Evolutionary conservation across 371 early-diverging fungal genomes (phyloP), one percentile per base, ranked within the genome.

Genomic region (Homolaphlyctis polyrhiza): DNA sequence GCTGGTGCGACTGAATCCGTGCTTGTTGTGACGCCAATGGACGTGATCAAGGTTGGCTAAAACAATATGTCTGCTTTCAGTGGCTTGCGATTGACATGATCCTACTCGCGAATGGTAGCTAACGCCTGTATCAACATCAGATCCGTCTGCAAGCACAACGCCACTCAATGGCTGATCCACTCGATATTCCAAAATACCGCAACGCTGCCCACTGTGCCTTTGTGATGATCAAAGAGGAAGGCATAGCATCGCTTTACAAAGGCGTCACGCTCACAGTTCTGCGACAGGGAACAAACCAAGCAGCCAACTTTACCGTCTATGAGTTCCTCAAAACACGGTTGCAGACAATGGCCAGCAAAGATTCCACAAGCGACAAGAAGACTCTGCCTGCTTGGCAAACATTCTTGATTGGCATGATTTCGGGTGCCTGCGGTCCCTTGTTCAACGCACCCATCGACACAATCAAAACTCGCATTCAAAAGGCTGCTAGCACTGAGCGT

Each of bases 381-480:
- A 91, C 91, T 58, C 85, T 97, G 58, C 97, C 97, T 30, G 86
- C 91, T 59, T 97, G 92, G 74, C 97, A 97, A 78, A 89, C 89
- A 61, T 78, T 95, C 43, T 58, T 93, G 34, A 85, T 93, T 64
- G 98, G 98, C 72, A 91, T 93, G 69, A 81, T 97, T 39, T 93
- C 93, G 63, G 98, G 98, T 65, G 98, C 97, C 8, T 78, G 72
- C 60, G 77, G 97, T 28, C 98, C 98, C 4, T 78, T 96, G 18
- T 92, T 91, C 62, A 97, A 97, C 75, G 94, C 94, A 35, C 98
- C 98, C 35, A 95, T 97, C 62, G 98, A 97, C 78, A 96, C 95
- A 43, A 94, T 97, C 75, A 97, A 97, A 84, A 97, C 98, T 2
- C 91, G 97, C 77, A 92, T 97, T 70, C 97, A 97, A 74, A 91